Evolutionary conservation across 441 rosid species (phyloP).

Genomic region (Eruca vesicaria): DNA sequence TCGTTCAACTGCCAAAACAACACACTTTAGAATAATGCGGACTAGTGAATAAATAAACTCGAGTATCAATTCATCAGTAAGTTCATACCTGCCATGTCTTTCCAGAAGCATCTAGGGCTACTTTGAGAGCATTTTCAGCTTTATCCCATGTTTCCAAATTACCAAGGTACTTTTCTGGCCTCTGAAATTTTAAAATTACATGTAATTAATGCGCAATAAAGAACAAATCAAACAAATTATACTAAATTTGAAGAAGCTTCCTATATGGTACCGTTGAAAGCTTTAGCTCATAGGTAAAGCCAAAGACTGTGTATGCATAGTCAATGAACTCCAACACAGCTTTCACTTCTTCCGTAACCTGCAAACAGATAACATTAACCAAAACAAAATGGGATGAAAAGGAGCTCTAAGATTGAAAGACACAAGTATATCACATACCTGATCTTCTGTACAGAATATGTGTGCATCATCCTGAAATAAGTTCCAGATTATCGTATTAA

Average conservation of each 20-base stretch:
- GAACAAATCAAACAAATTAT: not conserved
- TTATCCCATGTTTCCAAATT: constrained; percentile 77
- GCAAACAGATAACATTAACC: constrained; percentile 33
- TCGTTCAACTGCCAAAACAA: constrained; percentile 65
- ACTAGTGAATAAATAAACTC: constrained; percentile 6
- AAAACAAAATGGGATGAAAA: constrained; percentile 13
- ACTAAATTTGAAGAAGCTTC: not conserved
- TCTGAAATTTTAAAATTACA: constrained; percentile 45
- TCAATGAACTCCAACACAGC: constrained; percentile 85
- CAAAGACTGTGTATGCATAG: constrained; percentile 63
- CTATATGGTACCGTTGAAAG: constrained; percentile 76
- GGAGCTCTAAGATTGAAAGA: constrained; percentile 8
- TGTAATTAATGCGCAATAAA: not conserved
- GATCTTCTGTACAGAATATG: constrained; percentile 88
- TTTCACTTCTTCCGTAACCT: constrained; percentile 90
- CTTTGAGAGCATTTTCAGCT: constrained; percentile 86
- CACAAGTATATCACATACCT: constrained; percentile 49
- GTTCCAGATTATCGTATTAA: constrained; percentile 1
- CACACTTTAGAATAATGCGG: not conserved
- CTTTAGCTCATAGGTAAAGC: constrained; percentile 94
- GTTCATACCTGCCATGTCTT: constrained; percentile 80
- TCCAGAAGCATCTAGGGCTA: constrained; percentile 79
- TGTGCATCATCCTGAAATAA: constrained; percentile 94
- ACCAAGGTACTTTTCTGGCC: constrained; percentile 95
- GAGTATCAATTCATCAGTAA: not conserved